Base-by-base conservation (phyloP, 2,329 filamentous ascomycete species). In the Colletotrichum costaricense region DNA sequence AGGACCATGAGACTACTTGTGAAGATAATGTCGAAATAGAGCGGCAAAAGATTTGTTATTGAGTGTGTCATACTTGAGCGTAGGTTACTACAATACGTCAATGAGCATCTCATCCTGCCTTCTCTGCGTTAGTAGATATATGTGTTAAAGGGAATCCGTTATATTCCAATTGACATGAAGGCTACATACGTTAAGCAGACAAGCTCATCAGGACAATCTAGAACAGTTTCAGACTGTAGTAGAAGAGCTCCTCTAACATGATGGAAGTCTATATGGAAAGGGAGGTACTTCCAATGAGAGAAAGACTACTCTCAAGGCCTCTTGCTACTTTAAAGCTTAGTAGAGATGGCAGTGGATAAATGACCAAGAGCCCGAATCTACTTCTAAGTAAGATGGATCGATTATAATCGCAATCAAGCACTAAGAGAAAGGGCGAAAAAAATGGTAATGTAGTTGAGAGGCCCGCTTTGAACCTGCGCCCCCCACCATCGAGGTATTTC, bases 131-230 rank as follows among this genome's bases (percentile, higher is more conserved):
- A 11, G 19, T 49, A 9, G 42, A 49, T 49, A 0, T n/a, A 5
- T 49, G 2, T 14, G 38, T 19, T 2, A 19, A 7, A 5, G 6
- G 9, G 5, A 8, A 42, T 19, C 2, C 5, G 2, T 19, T 19
- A 19, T 19, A 6, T 6, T 19, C 5, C 5, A 7, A 1, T 1
- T 2, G 12, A 9, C 0, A n/a, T 49, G 19, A 19, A 19, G 16
- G 5, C 6, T n/a, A 1, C 0, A 7, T 9, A n/a, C 6, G 1
- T 7, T 49, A n/a, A n/a, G 8, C 8, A 49, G 19, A n/a, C 0
- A n/a, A 19, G n/a, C 16, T 8, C n/a, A 6, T 46, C 3, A 46
- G 3, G 42, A 5, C 19, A 6, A 46, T n/a, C 14, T 46, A 8
- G 42, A 46, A 6, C 7, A 46, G 8, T 16, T n/a, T 33, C 30